phyloP scores from a whole-genome alignment of 495 filamentous ascomycete genomes.

The Talaromyces stipitatus region DNA sequence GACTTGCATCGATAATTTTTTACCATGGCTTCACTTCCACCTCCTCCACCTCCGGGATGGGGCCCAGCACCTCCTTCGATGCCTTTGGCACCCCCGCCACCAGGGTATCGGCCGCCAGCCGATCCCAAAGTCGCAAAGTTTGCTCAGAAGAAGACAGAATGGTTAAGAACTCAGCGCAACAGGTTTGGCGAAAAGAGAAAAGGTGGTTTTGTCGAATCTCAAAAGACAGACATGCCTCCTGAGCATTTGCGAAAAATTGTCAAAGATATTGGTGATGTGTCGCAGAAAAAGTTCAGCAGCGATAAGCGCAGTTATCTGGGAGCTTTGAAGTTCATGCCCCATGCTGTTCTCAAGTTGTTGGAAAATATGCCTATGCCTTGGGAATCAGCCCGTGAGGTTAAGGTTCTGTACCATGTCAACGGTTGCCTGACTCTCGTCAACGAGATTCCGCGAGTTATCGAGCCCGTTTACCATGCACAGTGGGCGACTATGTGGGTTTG shows the following conservation, averaged over 20 bases:
- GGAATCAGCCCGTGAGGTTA: conserved; percentile 93
- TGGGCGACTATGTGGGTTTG: conserved; percentile 99
- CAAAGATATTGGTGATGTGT: conserved; percentile 97
- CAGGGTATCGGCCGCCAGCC: conserved; percentile 75
- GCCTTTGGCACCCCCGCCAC: conserved; percentile 74
- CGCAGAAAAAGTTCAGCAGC: conserved; percentile 97
- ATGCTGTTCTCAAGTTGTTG: conserved; percentile 95
- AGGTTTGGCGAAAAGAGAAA: conserved; percentile 96
- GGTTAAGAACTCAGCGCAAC: conserved; percentile 85
- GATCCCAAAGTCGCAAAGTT: conserved; percentile 92
- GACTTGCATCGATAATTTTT: conserved; percentile 19
- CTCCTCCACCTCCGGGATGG: conserved; percentile 75
- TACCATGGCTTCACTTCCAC: conserved; percentile 72
- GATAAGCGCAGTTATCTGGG: conserved; percentile 98
- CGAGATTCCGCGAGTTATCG: conserved; percentile 93
- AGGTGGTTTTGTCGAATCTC: conserved; percentile 90
- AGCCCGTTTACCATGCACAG: conserved; percentile 96
- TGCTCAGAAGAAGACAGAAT: conserved; percentile 97
- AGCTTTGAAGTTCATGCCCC: conserved; percentile 98
- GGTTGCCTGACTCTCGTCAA: conserved; percentile 96
- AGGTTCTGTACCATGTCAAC: conserved; percentile 97
- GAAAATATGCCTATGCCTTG: conserved; percentile 99
- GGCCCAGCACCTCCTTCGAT: conserved; percentile 65
- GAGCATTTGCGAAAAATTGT: conserved; percentile 98
- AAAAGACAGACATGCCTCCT: conserved; percentile 98